Base-by-base conservation (phyloP, 768 basidiomycete genomes). In the Termitomyces sp. region DNA sequence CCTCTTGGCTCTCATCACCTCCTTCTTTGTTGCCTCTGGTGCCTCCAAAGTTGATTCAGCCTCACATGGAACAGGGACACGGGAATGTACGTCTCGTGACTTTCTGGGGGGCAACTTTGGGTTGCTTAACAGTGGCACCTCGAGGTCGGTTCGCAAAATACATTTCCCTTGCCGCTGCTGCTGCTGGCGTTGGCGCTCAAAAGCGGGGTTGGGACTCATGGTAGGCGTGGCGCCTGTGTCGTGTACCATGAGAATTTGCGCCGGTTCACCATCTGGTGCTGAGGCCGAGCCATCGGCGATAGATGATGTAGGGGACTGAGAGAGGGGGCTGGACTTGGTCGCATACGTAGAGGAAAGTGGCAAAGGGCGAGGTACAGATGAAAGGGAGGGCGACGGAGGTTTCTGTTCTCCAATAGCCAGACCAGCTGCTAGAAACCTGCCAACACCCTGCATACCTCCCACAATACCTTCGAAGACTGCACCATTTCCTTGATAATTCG, bases 381-480 rank as follows among this genome's bases (percentile, higher is more conserved):
- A 46, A n/a, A n/a, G 31, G 12, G 43, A 20, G 16, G 59, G 44
- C 16, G 60, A 54, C 1, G 57, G 46, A 2, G 67, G 60, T 3
- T 67, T 46, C 72, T 69, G 26, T 69, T 64, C 66, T 53, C 61
- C 57, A 24, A 65, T 60, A 26, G 63, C 57, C 4, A 77, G 63
- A 5, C 75, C 82, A 0, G 81, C 79, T 5, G 81, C 76, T 31
- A 90, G 70, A 47, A 88, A 72, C 36, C 86, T 75, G 56, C 80
- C 72, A 39, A 84, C 73, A 31, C 77, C 83, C 57, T 84, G 81
- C 4, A 88, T 83, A 14, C 87, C 81, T 62, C 84, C 87, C 62
- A 80, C 82, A 62, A 90, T 76, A 6, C 84, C 84, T 61, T 84
- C 85, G 0, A 88, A 64, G 24, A 82, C 68, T 1, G 75, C 71